Conservation (phyloP, 768 basidiomycete genomes). For the Boletus reticulatus region DNA sequence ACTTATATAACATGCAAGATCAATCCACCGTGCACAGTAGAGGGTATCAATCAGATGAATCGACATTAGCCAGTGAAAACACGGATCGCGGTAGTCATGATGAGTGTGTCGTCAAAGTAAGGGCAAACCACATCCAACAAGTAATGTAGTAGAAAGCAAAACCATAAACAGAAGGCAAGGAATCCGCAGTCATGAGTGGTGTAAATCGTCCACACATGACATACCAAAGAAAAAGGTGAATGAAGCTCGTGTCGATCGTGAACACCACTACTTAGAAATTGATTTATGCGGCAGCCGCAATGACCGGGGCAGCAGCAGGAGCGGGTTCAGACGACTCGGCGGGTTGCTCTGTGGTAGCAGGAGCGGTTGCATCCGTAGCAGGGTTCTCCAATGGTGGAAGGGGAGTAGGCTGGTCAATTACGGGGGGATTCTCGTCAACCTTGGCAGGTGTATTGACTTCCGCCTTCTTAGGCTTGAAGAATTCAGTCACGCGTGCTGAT, state of each 20-base stretch:
- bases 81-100: conserved; percentile 63
- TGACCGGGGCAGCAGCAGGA: conserved; percentile 60
- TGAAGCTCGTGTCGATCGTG: conserved; percentile 46
- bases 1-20: conserved; percentile 32
- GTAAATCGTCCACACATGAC: conserved; percentile 36
- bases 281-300: conserved; percentile 77
- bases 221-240: conserved; percentile 34
- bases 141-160: conserved; percentile 39
- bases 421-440: conserved; percentile 87
- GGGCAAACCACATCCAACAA: conserved; percentile 59
- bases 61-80: conserved; percentile 65
- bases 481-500: conserved; percentile 76
- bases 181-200: conserved; percentile 38
- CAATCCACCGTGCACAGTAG: conserved; percentile 30
- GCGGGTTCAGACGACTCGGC: conserved; percentile 35
- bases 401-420: conserved; percentile 79
- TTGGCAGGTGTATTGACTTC: conserved; percentile 70
- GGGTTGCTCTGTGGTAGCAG: conserved; percentile 35
- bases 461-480: conserved; percentile 74
- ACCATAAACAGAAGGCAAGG: conserved; percentile 35
- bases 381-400: conserved; percentile 86
- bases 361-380: conserved; percentile 45
- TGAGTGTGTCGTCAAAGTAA: conserved; percentile 57
- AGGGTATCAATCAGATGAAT: conserved; percentile 61
- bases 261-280: conserved; percentile 17